phyloP scores from a whole-genome alignment of 139 green algal genomes.

The Dunaliella primolecta region DNA sequence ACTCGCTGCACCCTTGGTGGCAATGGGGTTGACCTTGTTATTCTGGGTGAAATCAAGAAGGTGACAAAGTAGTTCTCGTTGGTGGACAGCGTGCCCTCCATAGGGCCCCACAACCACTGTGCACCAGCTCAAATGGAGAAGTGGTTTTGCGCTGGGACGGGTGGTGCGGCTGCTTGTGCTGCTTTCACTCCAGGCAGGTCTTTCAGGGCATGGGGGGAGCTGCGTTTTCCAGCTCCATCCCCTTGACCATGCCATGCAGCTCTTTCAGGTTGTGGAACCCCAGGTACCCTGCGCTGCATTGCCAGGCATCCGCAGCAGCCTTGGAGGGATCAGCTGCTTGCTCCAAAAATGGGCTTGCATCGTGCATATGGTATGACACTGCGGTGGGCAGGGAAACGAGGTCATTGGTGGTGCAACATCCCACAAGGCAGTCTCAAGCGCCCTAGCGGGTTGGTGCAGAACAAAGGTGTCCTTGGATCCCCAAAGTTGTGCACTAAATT shows the following conservation, averaged over 20 bases:
- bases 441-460: too few relatives aligned
- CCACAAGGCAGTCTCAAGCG: too few relatives aligned
- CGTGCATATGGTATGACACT: too few relatives aligned
- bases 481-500: too few relatives aligned
- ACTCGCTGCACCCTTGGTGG: neutral
- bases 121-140: neutral
- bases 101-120: constrained; percentile 1
- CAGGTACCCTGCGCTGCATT: neutral
- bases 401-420: too few relatives aligned
- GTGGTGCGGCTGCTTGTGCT: neutral
- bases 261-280: neutral
- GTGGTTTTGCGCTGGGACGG: neutral
- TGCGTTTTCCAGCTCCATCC: neutral
- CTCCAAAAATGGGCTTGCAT: too few relatives aligned
- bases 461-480: too few relatives aligned
- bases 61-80: neutral
- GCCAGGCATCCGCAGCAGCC: neutral
- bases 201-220: neutral
- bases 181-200: neutral
- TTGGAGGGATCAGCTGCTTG: too few relatives aligned
- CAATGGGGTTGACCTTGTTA: neutral
- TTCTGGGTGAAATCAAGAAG: neutral
- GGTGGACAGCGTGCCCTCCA: neutral
- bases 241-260: neutral
- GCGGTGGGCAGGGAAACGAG: too few relatives aligned